Evolutionary conservation across 2,329 filamentous ascomycete genomes (phyloP).

Genomic region (Fusarium sp.): DNA sequence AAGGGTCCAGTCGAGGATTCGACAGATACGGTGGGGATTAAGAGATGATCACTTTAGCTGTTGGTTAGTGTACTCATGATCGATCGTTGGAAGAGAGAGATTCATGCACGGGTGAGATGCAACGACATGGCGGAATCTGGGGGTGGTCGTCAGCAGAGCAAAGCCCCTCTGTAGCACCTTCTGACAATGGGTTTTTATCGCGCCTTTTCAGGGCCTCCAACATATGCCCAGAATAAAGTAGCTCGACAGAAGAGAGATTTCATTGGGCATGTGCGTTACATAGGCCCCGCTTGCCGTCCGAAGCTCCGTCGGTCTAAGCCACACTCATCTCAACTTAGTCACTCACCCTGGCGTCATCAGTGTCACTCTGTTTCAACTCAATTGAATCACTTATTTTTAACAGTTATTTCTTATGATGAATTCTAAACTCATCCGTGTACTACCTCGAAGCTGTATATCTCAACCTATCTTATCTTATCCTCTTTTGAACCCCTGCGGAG

Average conservation of each 20-base stretch:
- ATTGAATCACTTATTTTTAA: not conserved
- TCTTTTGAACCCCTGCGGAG: not conserved
- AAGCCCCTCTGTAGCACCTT: constrained; percentile 12
- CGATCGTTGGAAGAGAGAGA: constrained; percentile 33
- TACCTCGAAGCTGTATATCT: not conserved
- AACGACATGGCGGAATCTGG: constrained; percentile 31
- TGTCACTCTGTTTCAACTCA: not conserved
- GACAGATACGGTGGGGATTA: constrained; percentile 18
- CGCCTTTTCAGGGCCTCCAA: constrained; percentile 33
- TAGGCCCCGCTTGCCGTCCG: constrained; percentile 37
- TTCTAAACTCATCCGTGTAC: not conserved
- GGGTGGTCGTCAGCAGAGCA: constrained; percentile 37
- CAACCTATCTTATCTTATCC: not conserved
- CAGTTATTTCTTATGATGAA: not conserved
- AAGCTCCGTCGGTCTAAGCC: constrained; percentile 42
- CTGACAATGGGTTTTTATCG: constrained; percentile 35
- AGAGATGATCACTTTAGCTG: constrained; percentile 22
- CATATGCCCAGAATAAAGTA: constrained; percentile 20
- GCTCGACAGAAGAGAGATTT: constrained; percentile 4
- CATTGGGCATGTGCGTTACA: constrained; percentile 19
- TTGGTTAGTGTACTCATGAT: constrained; percentile 28
- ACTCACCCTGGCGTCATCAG: constrained; percentile 9
- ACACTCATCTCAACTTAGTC: constrained; percentile 36
- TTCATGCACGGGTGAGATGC: constrained; percentile 27
- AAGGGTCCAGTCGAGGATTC: constrained; percentile 12